Percentiles rank a stretch among this genome's conserved stretches.
phyloP scores from a whole-genome alignment of 108 stramenopile genomes.

The Epithemia pelagica region DNA sequence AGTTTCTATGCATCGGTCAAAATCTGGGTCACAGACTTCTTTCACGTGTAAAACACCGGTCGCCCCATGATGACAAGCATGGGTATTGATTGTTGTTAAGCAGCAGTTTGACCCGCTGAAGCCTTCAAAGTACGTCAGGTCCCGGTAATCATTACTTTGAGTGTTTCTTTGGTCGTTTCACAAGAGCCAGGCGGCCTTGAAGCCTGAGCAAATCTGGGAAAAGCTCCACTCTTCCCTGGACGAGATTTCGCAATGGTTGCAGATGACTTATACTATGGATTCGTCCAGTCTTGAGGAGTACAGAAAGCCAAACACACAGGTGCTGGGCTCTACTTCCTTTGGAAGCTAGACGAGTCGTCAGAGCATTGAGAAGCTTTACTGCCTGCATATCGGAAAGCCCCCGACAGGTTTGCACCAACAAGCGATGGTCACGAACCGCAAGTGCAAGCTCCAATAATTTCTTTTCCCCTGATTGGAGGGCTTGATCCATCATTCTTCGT shows the following conservation, averaged over 20 bases:
- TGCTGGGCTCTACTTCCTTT: conserved; percentile 36
- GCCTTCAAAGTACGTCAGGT: too few relatives aligned
- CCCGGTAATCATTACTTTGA: too few relatives aligned
- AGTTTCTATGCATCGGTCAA: too few relatives aligned
- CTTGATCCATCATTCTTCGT: conserved; percentile 39
- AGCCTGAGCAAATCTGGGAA: conserved; percentile 48
- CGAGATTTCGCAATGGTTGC: conserved; percentile 34
- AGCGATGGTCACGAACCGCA: conserved; percentile 26
- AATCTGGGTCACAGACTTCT: too few relatives aligned
- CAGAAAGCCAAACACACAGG: conserved; percentile 38
- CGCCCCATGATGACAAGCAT: too few relatives aligned
- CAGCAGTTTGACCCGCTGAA: too few relatives aligned
- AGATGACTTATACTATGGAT: conserved; percentile 22
- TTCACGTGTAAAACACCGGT: too few relatives aligned
- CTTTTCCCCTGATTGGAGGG: conserved; percentile 40
- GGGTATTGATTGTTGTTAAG: too few relatives aligned
- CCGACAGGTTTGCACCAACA: conserved; percentile 26
- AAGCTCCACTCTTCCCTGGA: conserved; percentile 43
- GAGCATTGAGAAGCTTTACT: conserved; percentile 26
- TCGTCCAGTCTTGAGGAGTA: conserved; percentile 26
- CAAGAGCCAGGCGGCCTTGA: conserved; percentile 46
- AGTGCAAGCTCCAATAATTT: conserved; percentile 45
- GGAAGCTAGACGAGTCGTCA: conserved; percentile 40
- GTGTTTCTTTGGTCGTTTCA: too few relatives aligned
- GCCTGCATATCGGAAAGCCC: conserved; percentile 22